Base-by-base conservation (phyloP, 148 eudicot species). In the Persicaria tinctoria region DNA sequence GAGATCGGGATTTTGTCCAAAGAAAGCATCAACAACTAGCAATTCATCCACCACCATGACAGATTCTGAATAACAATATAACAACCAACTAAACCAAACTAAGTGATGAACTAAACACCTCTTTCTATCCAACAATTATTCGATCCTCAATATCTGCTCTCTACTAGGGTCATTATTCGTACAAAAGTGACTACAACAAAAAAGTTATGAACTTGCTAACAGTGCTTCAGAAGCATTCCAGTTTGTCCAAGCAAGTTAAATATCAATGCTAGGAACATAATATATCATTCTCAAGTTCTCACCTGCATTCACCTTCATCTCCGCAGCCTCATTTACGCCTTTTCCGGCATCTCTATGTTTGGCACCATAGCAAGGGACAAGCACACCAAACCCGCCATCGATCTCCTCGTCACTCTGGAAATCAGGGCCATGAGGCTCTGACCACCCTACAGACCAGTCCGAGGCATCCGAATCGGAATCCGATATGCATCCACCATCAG, bases 361-460 rank as follows among this genome's bases (percentile, higher is more conserved):
- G 48, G 74, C 13, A 46, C 83, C 84, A 74, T 92, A 95, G 78
- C 97, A 95, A 84, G 93, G 98, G 68, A 95, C 98, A 73, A 95
- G 73, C 50, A 95, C 97, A 38, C 97, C 97, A 84, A 95, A 95
- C 73, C 97, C 90, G 59, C 84, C 87, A 77, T 91, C 97, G 10
- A 48, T 85, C 81, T 89, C 97, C 71, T 90, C 96, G 51, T 91
- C 97, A 79, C 91, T 87, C 86, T 84, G 83, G 83, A 95, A 95
- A 80, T 84, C 96, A 75, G 96, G 86, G 66, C 91, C 92, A 75
- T 90, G 97, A 1, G 96, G 96, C 77, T 95, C 98, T 73, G 89
- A 76, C 98, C 98, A 95, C 79, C 97, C 98, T 41, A 95, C 85
- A 2, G 98, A 92, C 97, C 98, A 95, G 82, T 95, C 98, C 8